These are phyloP conservation scores for Silene latifolia DNA, from an alignment of 148 eudicot species.

Conservation along the genomic window DNA sequence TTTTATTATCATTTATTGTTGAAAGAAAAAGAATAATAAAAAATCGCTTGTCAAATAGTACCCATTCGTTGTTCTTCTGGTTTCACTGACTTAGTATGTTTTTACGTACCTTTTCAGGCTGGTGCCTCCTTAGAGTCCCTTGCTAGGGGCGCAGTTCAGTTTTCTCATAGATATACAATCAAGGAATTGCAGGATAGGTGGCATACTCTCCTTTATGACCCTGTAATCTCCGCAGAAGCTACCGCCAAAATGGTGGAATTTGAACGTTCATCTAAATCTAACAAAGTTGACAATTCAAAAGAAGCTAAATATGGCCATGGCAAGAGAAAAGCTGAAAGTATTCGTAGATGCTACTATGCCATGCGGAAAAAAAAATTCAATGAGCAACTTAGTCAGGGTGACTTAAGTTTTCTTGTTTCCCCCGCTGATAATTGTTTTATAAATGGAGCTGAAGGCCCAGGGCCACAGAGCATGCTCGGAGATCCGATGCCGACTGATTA, in stretches of 20 bases:
- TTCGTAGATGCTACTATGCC: constrained; percentile 71
- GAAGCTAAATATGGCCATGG: constrained; percentile 33
- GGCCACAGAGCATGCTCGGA: constrained; percentile 32
- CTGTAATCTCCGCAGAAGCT: constrained; percentile 60
- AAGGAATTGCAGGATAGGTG: constrained; percentile 81
- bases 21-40: neutral
- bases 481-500: constrained; percentile 41
- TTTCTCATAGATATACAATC: constrained; percentile 70
- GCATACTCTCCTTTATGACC: constrained; percentile 79
- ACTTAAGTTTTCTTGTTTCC: constrained; percentile 44
- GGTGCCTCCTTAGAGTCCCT: constrained; percentile 96
- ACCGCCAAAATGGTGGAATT: constrained; percentile 52
- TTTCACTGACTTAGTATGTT: constrained; percentile 3
- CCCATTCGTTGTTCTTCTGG: neutral
- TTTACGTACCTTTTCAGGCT: constrained; percentile 37
- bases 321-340: constrained; percentile 68
- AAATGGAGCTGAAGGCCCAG: constrained; percentile 33
- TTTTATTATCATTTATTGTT: neutral
- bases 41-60: neutral
- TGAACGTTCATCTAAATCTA: constrained; percentile 47
- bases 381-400: constrained; percentile 50
- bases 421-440: constrained; percentile 34
- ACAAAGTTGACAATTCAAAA: constrained; percentile 39
- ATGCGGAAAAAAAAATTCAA: constrained; percentile 59
- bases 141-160: constrained; percentile 90